Evolutionary conservation across 2,329 filamentous ascomycete genomes (phyloP).

Genomic region (Pezicula rhizophila): DNA sequence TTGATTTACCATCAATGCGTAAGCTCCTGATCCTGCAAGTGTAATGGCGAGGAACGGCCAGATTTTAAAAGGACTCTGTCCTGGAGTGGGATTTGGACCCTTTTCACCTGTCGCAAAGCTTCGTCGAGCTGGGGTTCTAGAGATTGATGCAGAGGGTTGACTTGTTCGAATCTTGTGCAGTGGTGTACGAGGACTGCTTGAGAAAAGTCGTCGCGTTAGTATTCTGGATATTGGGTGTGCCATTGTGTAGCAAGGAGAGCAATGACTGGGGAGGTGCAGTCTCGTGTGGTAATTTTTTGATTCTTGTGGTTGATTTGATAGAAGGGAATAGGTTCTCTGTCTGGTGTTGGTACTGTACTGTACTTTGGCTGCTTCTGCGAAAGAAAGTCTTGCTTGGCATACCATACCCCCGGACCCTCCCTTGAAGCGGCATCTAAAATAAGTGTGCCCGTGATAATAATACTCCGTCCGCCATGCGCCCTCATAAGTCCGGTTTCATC

Average conservation of each 20-base stretch:
- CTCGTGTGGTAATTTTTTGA: background rate
- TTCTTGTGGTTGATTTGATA: background rate
- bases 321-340: background rate
- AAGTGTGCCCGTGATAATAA: too few relatives aligned
- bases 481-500: too few relatives aligned
- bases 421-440: too few relatives aligned
- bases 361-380: too few relatives aligned
- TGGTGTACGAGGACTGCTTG: conserved; percentile 9
- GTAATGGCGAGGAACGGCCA: conserved; percentile 36
- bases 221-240: conserved; percentile 19
- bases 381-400: too few relatives aligned
- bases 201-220: conserved; percentile 19
- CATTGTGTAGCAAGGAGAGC: conserved; percentile 10
- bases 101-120: conserved; percentile 23
- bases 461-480: too few relatives aligned
- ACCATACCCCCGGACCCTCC: too few relatives aligned
- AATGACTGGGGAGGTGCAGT: background rate
- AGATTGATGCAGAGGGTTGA: conserved; percentile 2
- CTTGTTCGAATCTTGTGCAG: conserved; percentile 8
- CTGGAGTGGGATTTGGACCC: conserved; percentile 22
- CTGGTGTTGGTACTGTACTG: too few relatives aligned
- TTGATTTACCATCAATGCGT: conserved; percentile 43
- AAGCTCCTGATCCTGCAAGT: conserved; percentile 40
- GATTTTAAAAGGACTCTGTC: conserved; percentile 28
- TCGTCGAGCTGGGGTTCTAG: conserved; percentile 15